Evolutionary conservation across 1,284 basidiomycete species (phyloP).

Genomic region (Tilletia walkeri): DNA sequence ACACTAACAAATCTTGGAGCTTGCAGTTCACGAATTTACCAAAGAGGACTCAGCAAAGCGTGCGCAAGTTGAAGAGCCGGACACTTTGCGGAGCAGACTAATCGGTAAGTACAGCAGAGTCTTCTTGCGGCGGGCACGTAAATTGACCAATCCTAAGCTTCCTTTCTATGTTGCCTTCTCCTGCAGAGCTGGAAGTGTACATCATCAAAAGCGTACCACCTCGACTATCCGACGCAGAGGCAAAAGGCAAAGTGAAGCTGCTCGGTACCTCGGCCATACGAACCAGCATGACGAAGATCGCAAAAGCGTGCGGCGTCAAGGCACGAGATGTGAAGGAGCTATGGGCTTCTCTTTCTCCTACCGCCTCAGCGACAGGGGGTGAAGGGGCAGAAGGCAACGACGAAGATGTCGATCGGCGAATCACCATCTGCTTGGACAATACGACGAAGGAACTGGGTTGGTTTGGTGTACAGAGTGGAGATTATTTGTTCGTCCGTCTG

Average conservation of each 20-base stretch:
- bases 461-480: slow-evolving; percentile 15
- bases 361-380: not conserved
- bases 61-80: slow-evolving; percentile 9
- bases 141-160: too few species aligned
- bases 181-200: not conserved
- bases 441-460: slow-evolving; percentile 10
- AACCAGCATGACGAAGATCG: slow-evolving; percentile 12
- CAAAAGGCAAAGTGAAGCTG: slow-evolving; percentile 4
- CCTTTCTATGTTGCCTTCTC: too few species aligned
- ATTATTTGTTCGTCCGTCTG: slow-evolving; percentile 10
- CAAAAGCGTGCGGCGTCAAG: slow-evolving; percentile 16
- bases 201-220: not conserved
- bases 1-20: too few species aligned
- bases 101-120: slow-evolving; percentile 6
- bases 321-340: slow-evolving; percentile 15
- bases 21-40: not conserved
- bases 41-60: slow-evolving; percentile 8
- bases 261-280: slow-evolving; percentile 16
- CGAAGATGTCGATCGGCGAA: not conserved
- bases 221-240: not conserved
- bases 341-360: slow-evolving; percentile 4
- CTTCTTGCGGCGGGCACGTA: too few species aligned
- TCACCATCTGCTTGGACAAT: slow-evolving; percentile 12
- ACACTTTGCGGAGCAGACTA: slow-evolving; percentile 15
- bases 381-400: not conserved